Evolutionary conservation across 768 basidiomycete genomes (phyloP).

Genomic region (Russula ochroleuca): DNA sequence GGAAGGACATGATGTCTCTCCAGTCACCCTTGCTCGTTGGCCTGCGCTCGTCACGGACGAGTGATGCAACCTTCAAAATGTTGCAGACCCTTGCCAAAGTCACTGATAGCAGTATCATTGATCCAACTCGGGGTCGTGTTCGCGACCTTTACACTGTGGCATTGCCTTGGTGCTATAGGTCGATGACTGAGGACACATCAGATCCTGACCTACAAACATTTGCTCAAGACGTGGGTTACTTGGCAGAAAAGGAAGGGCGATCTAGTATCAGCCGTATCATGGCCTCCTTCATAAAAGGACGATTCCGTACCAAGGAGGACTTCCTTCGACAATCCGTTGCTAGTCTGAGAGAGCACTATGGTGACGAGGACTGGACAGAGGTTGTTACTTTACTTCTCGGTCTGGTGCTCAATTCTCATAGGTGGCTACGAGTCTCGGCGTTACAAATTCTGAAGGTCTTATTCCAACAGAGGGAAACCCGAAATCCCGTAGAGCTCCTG

Average conservation of each 20-base stretch:
- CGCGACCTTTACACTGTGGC: constrained; percentile 78
- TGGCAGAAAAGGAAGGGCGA: constrained; percentile 70
- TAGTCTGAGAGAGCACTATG: constrained; percentile 82
- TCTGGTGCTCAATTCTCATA: constrained; percentile 74
- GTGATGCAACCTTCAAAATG: constrained; percentile 59
- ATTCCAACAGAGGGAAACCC: constrained; percentile 79
- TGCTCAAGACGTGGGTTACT: constrained; percentile 62
- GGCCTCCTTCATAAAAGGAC: constrained; percentile 79
- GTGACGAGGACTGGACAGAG: constrained; percentile 67
- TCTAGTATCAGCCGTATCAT: constrained; percentile 84
- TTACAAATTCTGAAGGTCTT: constrained; percentile 88
- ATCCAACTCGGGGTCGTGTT: constrained; percentile 63
- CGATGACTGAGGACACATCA: constrained; percentile 59
- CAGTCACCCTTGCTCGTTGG: constrained; percentile 73
- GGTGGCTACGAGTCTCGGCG: constrained; percentile 75
- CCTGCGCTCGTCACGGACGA: constrained; percentile 72
- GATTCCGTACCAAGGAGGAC: constrained; percentile 90
- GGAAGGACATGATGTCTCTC: constrained; percentile 59
- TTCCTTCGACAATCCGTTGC: constrained; percentile 86
- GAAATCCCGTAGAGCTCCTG: constrained; percentile 64
- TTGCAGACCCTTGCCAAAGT: constrained; percentile 60
- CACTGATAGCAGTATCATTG: constrained; percentile 61
- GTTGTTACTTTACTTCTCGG: constrained; percentile 84
- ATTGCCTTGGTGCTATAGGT: constrained; percentile 85
- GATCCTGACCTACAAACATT: constrained; percentile 63